Evolutionary conservation across 2,329 filamentous ascomycete species (phyloP).

Genomic region (Colletotrichum scovillei): DNA sequence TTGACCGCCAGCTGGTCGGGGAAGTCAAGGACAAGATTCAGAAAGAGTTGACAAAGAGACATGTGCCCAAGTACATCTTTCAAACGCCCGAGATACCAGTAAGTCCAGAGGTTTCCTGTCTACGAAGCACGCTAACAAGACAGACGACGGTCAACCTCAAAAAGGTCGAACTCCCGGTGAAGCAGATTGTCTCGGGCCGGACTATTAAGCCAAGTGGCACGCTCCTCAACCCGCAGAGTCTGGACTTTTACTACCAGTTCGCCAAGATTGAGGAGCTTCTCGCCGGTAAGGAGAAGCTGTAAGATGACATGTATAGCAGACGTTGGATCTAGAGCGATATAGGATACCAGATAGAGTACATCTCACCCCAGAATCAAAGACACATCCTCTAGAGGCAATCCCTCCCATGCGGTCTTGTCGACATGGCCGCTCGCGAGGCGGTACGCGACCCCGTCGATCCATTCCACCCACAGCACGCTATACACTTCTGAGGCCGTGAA

Average conservation of each 20-base stretch:
- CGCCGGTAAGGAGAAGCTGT: slow-evolving; percentile 60
- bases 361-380: neutral
- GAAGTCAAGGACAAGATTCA: slow-evolving; percentile 74
- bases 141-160: slow-evolving; percentile 88
- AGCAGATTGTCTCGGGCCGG: slow-evolving; percentile 83
- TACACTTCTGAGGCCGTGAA: neutral
- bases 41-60: slow-evolving; percentile 74
- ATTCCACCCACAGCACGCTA: neutral
- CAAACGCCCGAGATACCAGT: slow-evolving; percentile 85
- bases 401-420: neutral
- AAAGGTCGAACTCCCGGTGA: slow-evolving; percentile 86
- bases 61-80: slow-evolving; percentile 83
- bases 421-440: neutral
- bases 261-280: slow-evolving; percentile 74
- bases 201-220: slow-evolving; percentile 81
- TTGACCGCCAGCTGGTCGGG: slow-evolving; percentile 68
- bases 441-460: neutral
- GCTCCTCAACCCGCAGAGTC: slow-evolving; percentile 78
- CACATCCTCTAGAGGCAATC: neutral
- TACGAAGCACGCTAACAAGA: slow-evolving; percentile 32
- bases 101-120: slow-evolving; percentile 47
- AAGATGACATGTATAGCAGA: slow-evolving; percentile 29
- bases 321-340: neutral
- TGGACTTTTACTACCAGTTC: slow-evolving; percentile 85
- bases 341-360: neutral